Percentiles rank a stretch among this genome's conserved stretches.
Conservation (phyloP, 2,329 filamentous ascomycete genomes). For the Furcasterigmium furcatum region DNA sequence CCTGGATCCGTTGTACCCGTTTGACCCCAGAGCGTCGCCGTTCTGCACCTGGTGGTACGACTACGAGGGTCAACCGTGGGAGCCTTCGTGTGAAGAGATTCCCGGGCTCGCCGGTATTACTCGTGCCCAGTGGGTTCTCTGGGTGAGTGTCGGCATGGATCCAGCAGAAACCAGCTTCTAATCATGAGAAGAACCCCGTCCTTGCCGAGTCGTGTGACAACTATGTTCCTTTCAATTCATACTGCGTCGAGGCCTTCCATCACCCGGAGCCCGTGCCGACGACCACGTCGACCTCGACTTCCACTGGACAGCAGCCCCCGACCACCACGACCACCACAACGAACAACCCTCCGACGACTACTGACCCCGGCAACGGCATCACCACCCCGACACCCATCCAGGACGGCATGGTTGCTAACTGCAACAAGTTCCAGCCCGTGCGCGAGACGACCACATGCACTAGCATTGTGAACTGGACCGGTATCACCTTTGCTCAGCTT, state of each 20-base stretch:
- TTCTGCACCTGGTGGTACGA: conserved; percentile 3
- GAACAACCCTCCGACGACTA: neutral
- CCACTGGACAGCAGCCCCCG: too few species aligned
- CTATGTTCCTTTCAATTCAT: neutral
- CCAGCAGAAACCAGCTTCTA: too few species aligned
- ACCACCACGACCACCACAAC: too few species aligned
- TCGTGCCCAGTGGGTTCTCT: neutral
- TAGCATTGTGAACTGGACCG: conserved; percentile 13
- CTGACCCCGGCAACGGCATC: conserved; percentile 14
- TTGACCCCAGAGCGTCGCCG: too few species aligned
- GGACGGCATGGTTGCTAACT: conserved; percentile 19
- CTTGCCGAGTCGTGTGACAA: neutral
- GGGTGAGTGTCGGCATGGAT: neutral
- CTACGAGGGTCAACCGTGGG: neutral
- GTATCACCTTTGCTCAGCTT: conserved; percentile 19
- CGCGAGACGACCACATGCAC: conserved; percentile 14
- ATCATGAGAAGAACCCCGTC: neutral
- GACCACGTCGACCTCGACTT: neutral
- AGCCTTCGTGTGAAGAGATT: neutral
- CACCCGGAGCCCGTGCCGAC: neutral
- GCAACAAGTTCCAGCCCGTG: too few species aligned
- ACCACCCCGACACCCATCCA: conserved; percentile 22
- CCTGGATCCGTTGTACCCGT: too few species aligned
- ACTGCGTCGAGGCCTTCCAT: conserved; percentile 1
- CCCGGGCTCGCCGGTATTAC: too few species aligned